These are phyloP conservation scores for Gymnopilus junonius DNA, from an alignment of 768 basidiomycete species.

Conservation along the genomic window DNA sequence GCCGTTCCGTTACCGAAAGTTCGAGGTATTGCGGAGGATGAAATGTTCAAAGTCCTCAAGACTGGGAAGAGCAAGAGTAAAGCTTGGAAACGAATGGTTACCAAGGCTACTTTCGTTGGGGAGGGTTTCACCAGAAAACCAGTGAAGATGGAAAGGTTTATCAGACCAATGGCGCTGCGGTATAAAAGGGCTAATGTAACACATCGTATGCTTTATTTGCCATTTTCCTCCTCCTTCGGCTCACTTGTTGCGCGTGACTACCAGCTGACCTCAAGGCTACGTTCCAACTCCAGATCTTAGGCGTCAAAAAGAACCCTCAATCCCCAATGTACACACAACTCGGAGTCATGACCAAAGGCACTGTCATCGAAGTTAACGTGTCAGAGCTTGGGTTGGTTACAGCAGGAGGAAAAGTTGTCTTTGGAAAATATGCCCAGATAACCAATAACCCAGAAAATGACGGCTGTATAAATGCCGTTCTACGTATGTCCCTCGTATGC, in stretches of 20 bases:
- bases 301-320: conserved; percentile 99
- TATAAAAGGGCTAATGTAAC: conserved; percentile 99
- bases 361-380: conserved; percentile 98
- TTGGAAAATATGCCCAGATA: conserved; percentile 92
- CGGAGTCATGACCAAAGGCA: conserved; percentile 98
- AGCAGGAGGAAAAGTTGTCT: conserved; percentile 93
- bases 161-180: conserved; percentile 95
- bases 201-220: conserved; percentile 70
- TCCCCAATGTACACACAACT: conserved; percentile 97
- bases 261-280: conserved; percentile 96
- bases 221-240: neutral
- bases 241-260: conserved; percentile 10
- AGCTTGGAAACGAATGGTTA: conserved; percentile 99
- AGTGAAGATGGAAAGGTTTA: conserved; percentile 98
- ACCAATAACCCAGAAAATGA: conserved; percentile 97
- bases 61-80: conserved; percentile 97
- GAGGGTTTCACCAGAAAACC: conserved; percentile 98
- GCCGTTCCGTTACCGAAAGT: conserved; percentile 97
- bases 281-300: conserved; percentile 96
- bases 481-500: conserved; percentile 59
- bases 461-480: conserved; percentile 94
- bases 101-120: conserved; percentile 98
- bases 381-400: conserved; percentile 98
- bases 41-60: conserved; percentile 99
- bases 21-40: conserved; percentile 97